A percentile compares a stretch with the other conserved stretches of the same genome.
Conservation (phyloP, 371 early-diverging fungal species). For the Rhizopus stolonifer region DNA sequence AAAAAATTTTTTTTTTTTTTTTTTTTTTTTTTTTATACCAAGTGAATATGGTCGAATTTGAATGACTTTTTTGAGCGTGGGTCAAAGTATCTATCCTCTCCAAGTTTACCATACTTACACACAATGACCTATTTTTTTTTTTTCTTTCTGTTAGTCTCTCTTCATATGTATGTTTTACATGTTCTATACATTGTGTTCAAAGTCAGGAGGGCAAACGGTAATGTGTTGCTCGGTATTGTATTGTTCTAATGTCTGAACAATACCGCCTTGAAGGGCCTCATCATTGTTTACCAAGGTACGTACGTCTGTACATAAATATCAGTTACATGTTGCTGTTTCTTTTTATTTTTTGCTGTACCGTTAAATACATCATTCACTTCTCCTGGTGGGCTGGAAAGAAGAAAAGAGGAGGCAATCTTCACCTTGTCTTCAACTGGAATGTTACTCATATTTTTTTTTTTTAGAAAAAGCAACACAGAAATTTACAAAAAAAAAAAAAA, state of each 20-base stretch:
- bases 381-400: conserved; percentile 91
- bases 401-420: conserved; percentile 77
- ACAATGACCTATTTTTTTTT: conserved; percentile 63
- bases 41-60: conserved; percentile 73
- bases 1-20: conserved; percentile 33
- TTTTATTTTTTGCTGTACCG: conserved; percentile 52
- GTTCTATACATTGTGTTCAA: conserved; percentile 66
- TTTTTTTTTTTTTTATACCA: conserved; percentile 37
- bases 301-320: conserved; percentile 70
- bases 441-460: conserved; percentile 12
- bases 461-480: conserved; percentile 1
- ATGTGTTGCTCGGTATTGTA: conserved; percentile 86
- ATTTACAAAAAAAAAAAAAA: no score
- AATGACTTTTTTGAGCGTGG: conserved; percentile 70
- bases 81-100: conserved; percentile 68
- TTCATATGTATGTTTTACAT: no score
- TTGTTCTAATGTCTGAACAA: conserved; percentile 71
- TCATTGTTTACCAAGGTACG: conserved; percentile 84
- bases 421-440: conserved; percentile 62
- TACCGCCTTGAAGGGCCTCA: conserved; percentile 69
- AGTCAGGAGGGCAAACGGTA: conserved; percentile 64
- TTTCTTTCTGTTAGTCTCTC: background rate
- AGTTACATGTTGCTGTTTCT: background rate
- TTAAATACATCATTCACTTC: conserved; percentile 96
- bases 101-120: conserved; percentile 69